Percentiles rank a stretch among this genome's conserved stretches.
phyloP scores from a whole-genome alignment of 192 early-diverging fungal genomes.

The Backusella westeae region DNA sequence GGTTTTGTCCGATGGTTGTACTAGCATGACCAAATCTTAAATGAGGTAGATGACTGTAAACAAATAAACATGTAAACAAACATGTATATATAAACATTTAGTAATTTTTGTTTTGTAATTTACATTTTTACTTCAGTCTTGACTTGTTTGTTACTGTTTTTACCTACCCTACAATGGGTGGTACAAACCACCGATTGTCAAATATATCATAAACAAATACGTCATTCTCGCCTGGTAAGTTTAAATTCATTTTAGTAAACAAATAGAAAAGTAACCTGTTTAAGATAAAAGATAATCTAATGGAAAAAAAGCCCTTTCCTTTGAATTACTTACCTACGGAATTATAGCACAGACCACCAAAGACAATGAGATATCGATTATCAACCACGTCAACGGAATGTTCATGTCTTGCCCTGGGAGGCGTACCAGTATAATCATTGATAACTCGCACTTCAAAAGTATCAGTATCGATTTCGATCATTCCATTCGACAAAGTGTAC shows the following conservation, averaged over 20 bases:
- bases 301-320: background rate
- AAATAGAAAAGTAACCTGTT: background rate
- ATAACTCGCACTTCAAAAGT: conserved; percentile 15
- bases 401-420: conserved; percentile 34
- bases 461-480: conserved; percentile 17
- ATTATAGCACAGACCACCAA: conserved; percentile 37
- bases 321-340: conserved; percentile 21
- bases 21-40: conserved; percentile 35
- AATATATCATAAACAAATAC: conserved; percentile 33
- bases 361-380: conserved; percentile 29
- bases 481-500: conserved; percentile 21
- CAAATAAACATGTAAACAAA: background rate
- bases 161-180: conserved; percentile 27
- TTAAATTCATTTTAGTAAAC: background rate
- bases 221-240: conserved; percentile 33
- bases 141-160: background rate
- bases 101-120: background rate
- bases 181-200: conserved; percentile 29
- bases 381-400: conserved; percentile 27
- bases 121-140: background rate
- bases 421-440: conserved; percentile 10
- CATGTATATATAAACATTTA: background rate
- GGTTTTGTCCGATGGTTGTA: conserved; percentile 8
- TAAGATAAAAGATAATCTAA: background rate
- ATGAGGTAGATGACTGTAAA: conserved; percentile 24